A percentile compares a stretch with the other conserved stretches of the same genome.
phyloP scores from a whole-genome alignment of 2,329 filamentous ascomycete genomes.

The Westerdykella aurantiaca region DNA sequence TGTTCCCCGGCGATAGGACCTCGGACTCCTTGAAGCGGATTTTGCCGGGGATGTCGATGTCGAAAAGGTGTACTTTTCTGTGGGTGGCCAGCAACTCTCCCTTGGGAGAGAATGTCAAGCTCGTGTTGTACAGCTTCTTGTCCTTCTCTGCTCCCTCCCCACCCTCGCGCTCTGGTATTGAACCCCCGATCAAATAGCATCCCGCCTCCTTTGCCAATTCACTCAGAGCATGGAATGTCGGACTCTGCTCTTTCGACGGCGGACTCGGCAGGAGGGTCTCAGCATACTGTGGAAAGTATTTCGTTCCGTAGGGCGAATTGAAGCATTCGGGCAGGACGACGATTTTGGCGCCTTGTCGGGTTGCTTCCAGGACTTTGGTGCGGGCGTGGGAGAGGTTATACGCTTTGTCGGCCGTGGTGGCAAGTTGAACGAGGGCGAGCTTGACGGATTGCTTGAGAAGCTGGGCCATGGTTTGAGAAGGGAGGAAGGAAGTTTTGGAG shows the following conservation, averaged over 20 bases:
- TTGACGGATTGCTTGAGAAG: conserved; percentile 36
- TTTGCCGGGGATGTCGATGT: conserved; percentile 94
- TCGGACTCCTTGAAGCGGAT: conserved; percentile 89
- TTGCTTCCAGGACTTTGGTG: conserved; percentile 75
- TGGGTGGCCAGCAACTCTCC: conserved; percentile 81
- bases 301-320: conserved; percentile 92
- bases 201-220: conserved; percentile 71
- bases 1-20: conserved; percentile 77
- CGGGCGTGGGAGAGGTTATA: conserved; percentile 78
- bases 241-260: conserved; percentile 63
- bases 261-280: conserved; percentile 79
- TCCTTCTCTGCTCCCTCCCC: conserved; percentile 3
- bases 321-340: conserved; percentile 97
- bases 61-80: conserved; percentile 92
- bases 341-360: conserved; percentile 67
- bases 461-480: conserved; percentile 15
- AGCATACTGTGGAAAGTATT: conserved; percentile 87
- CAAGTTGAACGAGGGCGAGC: conserved; percentile 46
- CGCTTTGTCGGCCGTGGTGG: conserved; percentile 62
- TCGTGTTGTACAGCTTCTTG: conserved; percentile 74
- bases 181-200: conserved; percentile 82
- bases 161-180: conserved; percentile 76
- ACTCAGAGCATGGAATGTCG: conserved; percentile 79
- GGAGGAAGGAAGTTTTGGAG: neutral
- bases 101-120: conserved; percentile 70